Evolutionary conservation across 345 rosid species (phyloP), one percentile per base, ranked within the genome.

Genomic region (Adansonia digitata): DNA sequence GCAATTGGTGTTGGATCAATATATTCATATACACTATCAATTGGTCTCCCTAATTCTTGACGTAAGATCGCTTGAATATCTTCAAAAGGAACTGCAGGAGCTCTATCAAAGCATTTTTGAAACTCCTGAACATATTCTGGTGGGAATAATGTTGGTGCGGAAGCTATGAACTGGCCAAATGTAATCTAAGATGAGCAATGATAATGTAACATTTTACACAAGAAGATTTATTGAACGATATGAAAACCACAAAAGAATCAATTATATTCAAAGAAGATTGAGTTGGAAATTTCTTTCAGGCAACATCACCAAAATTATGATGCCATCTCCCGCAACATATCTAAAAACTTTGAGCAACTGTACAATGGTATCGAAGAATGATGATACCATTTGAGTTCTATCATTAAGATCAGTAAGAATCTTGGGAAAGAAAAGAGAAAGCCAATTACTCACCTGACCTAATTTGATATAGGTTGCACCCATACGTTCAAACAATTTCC

Each of bases 401-500:
- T 22, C 60, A 53, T 62, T n/a, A 61, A 27, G 43, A 35, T 18
- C 20, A 66, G 48, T 74, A 63, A 27, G 71, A 24, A 35, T 20
- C 13, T 63, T 37, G 4, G 34, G 40, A n/a, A 0, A 55, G 64
- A 46, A 2, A 8, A 51, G 62, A 7, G 1, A 56, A 17, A 57
- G 37, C n/a, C 20, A 14, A 77, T 40, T 55, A 78, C 69, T 79
- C 73, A 90, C 97, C 95, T 94, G 97, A 11, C 98, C 98, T 71
- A 94, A 80, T 81, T 94, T 94, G 81, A 94, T 86, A 84, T 91
- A 94, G 57, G 98, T 94, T 82, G 97, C 98, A 78, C 98, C 97
- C 98, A 94, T 87, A 68, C 95, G 95, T 76, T 94, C 98, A 87
- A 94, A 94, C 65, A 94, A 85, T 81, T 78, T 92, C 91, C 98